phyloP scores from a whole-genome alignment of 1,284 basidiomycete species.

The Malassezia sp. region DNA sequence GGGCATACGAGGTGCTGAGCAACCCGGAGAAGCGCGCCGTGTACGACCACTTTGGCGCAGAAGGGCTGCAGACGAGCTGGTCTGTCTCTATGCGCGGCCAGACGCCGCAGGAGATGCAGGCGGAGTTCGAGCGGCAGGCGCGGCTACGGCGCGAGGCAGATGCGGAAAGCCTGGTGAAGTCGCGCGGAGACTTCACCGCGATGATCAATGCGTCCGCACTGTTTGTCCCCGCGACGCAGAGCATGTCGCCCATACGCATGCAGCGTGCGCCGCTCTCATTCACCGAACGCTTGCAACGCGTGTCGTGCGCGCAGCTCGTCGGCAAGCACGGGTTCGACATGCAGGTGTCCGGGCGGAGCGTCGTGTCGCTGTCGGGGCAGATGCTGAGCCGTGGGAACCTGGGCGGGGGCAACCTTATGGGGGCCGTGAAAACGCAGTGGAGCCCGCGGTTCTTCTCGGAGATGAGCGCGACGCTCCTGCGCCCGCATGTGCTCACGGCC shows the following conservation, averaged over 20 bases:
- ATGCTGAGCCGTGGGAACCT: constrained; percentile 47
- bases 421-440: constrained; percentile 58
- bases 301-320: constrained; percentile 30
- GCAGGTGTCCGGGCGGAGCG: constrained; percentile 21
- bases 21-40: constrained; percentile 64
- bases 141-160: constrained; percentile 50
- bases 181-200: constrained; percentile 50
- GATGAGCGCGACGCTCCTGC: constrained; percentile 47
- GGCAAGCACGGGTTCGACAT: constrained; percentile 43
- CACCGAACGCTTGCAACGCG: constrained; percentile 20
- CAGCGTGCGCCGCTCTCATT: constrained; percentile 55
- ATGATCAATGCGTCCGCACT: constrained; percentile 37
- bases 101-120: constrained; percentile 54
- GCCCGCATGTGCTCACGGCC: constrained; percentile 48
- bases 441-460: constrained; percentile 52
- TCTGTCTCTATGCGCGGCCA: constrained; percentile 50
- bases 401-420: constrained; percentile 53
- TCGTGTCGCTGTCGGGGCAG: constrained; percentile 37
- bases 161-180: constrained; percentile 51
- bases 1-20: constrained; percentile 61
- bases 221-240: constrained; percentile 32
- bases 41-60: constrained; percentile 64
- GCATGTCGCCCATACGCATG: constrained; percentile 59
- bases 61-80: constrained; percentile 52
- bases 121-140: constrained; percentile 50